A percentile compares a stretch with the other conserved stretches of the same genome.
phyloP scores from a whole-genome alignment of 805 yeast species.

The Pichia kluyveri region DNA sequence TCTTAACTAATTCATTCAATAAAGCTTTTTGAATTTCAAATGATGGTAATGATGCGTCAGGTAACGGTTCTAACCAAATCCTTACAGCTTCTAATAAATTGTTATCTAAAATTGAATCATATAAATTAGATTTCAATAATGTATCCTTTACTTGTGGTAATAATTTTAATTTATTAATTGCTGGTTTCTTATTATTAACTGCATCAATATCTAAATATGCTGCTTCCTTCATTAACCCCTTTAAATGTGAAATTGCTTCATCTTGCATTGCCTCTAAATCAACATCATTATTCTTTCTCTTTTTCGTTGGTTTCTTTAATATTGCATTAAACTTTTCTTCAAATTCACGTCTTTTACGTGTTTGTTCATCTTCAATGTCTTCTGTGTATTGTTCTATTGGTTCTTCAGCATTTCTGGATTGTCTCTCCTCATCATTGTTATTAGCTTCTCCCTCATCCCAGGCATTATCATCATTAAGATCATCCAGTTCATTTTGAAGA shows the following conservation, averaged over 20 bases:
- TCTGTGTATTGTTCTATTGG: background rate
- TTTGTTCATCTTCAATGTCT: conserved; percentile 24
- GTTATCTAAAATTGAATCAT: conserved; percentile 90
- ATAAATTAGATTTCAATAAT: conserved; percentile 71
- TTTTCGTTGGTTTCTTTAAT: conserved; percentile 49
- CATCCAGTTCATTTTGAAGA: background rate
- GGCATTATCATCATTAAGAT: background rate
- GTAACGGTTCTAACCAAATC: conserved; percentile 96
- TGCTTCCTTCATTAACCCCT: conserved; percentile 83
- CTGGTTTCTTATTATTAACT: conserved; percentile 54
- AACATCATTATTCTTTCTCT: conserved; percentile 75
- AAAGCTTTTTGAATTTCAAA: conserved; percentile 89
- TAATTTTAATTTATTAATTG: conserved; percentile 68
- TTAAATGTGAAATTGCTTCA: conserved; percentile 71
- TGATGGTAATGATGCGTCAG: conserved; percentile 97
- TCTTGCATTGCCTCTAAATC: conserved; percentile 94
- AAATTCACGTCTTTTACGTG: conserved; percentile 58
- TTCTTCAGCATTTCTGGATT: conserved; percentile 1
- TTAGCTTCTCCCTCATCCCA: background rate
- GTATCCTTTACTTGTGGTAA: conserved; percentile 72
- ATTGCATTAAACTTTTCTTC: conserved; percentile 79
- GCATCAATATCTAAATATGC: conserved; percentile 63
- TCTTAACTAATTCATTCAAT: conserved; percentile 58
- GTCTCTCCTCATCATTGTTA: background rate
- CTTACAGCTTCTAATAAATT: conserved; percentile 88